Evolutionary conservation across 164 flowering plant genomes (phyloP), one percentile per base, ranked within the genome.

Genomic region (Nelumbo lutea): DNA sequence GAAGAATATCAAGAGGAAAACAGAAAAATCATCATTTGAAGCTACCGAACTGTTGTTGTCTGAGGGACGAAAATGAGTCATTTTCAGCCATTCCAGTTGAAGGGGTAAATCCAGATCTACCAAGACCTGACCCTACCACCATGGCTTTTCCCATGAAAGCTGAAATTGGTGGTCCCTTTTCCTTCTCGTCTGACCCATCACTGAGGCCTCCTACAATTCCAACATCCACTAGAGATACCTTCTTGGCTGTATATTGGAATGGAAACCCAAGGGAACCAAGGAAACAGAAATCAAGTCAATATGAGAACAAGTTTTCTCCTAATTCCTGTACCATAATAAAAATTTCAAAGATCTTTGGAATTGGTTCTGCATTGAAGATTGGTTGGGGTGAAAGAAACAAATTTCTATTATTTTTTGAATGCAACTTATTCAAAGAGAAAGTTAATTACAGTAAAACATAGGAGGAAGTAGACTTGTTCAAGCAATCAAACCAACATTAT

Each of bases 191-290:
- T n/a, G 82, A 68, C 47, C 76, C 86, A 72, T 85, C 90, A 58
- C 76, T 77, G 50, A 95, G 77, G 42, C 86, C 96, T 64, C 97
- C 94, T 14, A 93, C 93, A 59, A 96, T 73, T 7, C 98, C 99
- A 58, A 92, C 81, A 76, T 93, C 99, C 65, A 85, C 90, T 39
- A 96, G 85, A 57, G 84, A 79, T 9, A 82, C 86, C 84, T 88
- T 92, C 84, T 89, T 86, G 73, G 99, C 98, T 93, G 96, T 75
- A 78, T 60, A 67, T 65, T 15, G 45, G 27, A 27, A 27, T 27
- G 27, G 27, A 27, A 27, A 27, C 27, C 27, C 27, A 0, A 27
- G 27, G 27, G 27, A 27, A 43, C 64, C 41, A 75, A n/a, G 50
- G n/a, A 62, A 6, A 39, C 0, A 39, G 3, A 66, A 53, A 42